Evolutionary conservation across 805 yeast genomes (phyloP).

Genomic region (Candida orba): DNA sequence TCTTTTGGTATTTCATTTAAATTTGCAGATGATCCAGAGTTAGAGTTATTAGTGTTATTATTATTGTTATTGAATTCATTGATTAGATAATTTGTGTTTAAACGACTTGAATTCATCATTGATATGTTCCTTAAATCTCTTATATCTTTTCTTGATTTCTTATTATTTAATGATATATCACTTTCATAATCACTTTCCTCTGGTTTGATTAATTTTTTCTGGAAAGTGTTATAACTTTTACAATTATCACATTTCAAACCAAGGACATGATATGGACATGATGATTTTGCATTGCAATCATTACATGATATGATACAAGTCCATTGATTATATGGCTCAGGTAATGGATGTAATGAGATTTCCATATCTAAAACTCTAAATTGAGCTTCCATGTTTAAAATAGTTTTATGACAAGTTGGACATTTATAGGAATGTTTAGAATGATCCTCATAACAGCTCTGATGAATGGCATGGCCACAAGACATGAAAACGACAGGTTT

Average conservation of each 20-base stretch:
- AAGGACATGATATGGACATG: constrained; percentile 69
- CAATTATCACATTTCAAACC: constrained; percentile 88
- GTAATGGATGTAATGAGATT: constrained; percentile 67
- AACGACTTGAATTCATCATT: constrained; percentile 13
- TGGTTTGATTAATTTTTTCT: constrained; percentile 61
- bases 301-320: constrained; percentile 68
- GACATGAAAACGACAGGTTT: constrained; percentile 83
- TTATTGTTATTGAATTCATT: constrained; percentile 4
- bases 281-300: constrained; percentile 81
- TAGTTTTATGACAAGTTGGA: constrained; percentile 81
- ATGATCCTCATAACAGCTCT: constrained; percentile 72
- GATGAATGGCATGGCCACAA: constrained; percentile 94
- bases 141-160: constrained; percentile 8
- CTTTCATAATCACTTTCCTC: constrained; percentile 37
- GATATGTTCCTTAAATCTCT: constrained; percentile 19
- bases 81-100: constrained; percentile 22
- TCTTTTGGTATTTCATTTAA: background rate
- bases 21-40: too few species aligned
- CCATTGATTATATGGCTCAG: constrained; percentile 75
- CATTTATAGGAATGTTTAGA: constrained; percentile 83
- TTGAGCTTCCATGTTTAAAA: constrained; percentile 81
- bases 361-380: constrained; percentile 84
- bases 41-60: background rate
- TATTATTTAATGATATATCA: constrained; percentile 19
- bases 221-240: constrained; percentile 79